A percentile compares a stretch with the other conserved stretches of the same genome.
Evolutionary conservation across 352 stramenopile genomes (phyloP).

Genomic region (Aphanomyces cochlioides): DNA sequence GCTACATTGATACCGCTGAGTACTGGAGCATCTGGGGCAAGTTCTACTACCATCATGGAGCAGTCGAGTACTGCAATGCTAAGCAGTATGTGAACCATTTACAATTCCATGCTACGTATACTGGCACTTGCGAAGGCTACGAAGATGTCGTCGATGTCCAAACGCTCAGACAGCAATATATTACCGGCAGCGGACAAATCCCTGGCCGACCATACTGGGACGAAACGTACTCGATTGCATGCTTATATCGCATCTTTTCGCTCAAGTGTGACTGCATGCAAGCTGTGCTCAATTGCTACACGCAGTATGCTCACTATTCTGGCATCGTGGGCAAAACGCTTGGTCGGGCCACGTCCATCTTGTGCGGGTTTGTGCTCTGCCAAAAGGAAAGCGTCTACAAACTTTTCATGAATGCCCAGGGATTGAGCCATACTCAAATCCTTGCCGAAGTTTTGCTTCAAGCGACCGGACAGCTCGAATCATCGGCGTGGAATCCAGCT

Average conservation of each 20-base stretch:
- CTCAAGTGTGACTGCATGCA: conserved; percentile 31
- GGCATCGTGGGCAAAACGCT: conserved; percentile 21
- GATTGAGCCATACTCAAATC: conserved; percentile 19
- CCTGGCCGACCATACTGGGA: not conserved
- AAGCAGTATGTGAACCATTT: conserved; percentile 24
- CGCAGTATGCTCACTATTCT: conserved; percentile 11
- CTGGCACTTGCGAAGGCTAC: not conserved
- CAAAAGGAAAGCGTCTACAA: conserved; percentile 20
- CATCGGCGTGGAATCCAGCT: not conserved
- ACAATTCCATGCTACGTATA: not conserved
- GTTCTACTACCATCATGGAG: not conserved
- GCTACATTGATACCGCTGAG: not conserved
- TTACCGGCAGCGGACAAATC: too few relatives aligned
- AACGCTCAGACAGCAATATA: not conserved
- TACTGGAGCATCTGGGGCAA: not conserved
- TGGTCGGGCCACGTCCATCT: conserved; percentile 19
- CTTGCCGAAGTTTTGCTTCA: conserved; percentile 19
- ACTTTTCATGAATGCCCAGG: conserved; percentile 12
- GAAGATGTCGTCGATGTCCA: not conserved
- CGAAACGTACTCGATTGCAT: conserved; percentile 22
- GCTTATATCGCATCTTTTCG: conserved; percentile 24
- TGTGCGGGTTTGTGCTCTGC: conserved; percentile 27
- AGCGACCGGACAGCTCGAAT: conserved; percentile 10
- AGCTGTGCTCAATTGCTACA: conserved; percentile 28
- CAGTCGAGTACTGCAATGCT: conserved; percentile 23